A percentile compares a stretch with the other conserved stretches of the same genome.
These are phyloP conservation scores for Talaromyces funiculosus DNA, from an alignment of 2,329 filamentous ascomycete species.

Conservation along the genomic window DNA sequence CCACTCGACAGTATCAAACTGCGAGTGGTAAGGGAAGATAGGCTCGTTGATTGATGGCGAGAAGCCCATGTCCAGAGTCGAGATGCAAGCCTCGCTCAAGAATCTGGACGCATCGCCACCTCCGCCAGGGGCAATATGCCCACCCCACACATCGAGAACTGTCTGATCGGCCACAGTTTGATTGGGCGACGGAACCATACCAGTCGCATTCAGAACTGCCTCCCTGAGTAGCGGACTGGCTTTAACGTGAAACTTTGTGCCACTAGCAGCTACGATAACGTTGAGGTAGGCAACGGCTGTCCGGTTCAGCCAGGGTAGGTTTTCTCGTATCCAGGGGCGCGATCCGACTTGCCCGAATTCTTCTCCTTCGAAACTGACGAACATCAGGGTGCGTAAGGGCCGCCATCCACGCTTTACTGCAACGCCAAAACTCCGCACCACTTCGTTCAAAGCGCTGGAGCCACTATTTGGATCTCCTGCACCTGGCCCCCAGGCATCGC, in stretches of 20 bases:
- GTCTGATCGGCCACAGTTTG: constrained; percentile 60
- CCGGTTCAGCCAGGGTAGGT: not conserved
- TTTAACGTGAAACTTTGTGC: constrained; percentile 7
- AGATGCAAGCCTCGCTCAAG: constrained; percentile 58
- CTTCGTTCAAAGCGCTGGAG: constrained; percentile 44
- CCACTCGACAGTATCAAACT: constrained; percentile 71
- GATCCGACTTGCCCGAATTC: not conserved
- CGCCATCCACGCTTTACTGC: constrained; percentile 47
- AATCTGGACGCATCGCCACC: constrained; percentile 59
- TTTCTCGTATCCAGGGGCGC: not conserved
- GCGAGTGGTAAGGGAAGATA: constrained; percentile 64
- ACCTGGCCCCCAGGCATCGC: constrained; percentile 51
- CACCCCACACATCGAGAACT: constrained; percentile 57
- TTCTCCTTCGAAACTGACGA: constrained; percentile 13
- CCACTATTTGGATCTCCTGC: constrained; percentile 50
- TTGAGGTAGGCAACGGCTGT: not conserved
- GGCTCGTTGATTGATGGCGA: constrained; percentile 30
- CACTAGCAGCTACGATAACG: not conserved
- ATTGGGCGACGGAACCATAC: constrained; percentile 45
- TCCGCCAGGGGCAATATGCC: constrained; percentile 55
- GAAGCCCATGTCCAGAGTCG: constrained; percentile 56
- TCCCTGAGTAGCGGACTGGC: constrained; percentile 11
- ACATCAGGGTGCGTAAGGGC: constrained; percentile 42
- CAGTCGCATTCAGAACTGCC: not conserved
- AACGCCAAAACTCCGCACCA: constrained; percentile 45